Evolutionary conservation across 805 yeast species (phyloP), one percentile per base, ranked within the genome.

Genomic region (Pichia nanzhaoensis): DNA sequence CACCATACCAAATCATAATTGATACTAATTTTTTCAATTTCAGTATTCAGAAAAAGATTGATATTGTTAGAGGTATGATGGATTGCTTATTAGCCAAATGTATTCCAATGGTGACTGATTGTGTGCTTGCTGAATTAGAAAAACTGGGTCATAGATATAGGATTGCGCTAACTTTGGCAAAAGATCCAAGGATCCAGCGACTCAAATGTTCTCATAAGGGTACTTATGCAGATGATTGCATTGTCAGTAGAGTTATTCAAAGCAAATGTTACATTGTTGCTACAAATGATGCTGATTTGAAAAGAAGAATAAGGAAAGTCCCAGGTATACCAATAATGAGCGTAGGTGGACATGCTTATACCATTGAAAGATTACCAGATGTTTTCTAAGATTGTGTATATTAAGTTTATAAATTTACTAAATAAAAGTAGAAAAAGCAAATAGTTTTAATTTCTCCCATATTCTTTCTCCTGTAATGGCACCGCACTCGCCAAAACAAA

Each of bases 311-410:
- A 28, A 78, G 99, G 68, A 93, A 93, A 65, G 88, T 93, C 22
- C 99, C 99, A 1, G 99, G 99, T 57, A 85, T 93, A 50, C 99
- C 99, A 12, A 71, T 93, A 31, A 80, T 93, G 95, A 87, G 96
- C 66, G 99, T 93, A 6, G 99, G 98, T 31, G 84, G 84, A 2
- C 95, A 88, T 63, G 71, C 89, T 1, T 93, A 91, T 61, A 96
- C 86, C 32, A 82, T 93, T 53, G 99, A 93, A 65, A 78, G 96
- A 63, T 74, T 93, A 47, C 99, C 99, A 2, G 96, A 90, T 63
- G 96, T 85, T n/a, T 84, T 84, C 59, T 84, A 60, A 53, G 28
- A 24, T 24, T 18, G 14, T 6, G 9, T n/a, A 3, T 6, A 18
- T 2, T 9, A 8, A 2, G 4, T 34, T 18, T 5, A 12, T 34